phyloP scores from a whole-genome alignment of 257 asterid species.

The Rhazya stricta region DNA sequence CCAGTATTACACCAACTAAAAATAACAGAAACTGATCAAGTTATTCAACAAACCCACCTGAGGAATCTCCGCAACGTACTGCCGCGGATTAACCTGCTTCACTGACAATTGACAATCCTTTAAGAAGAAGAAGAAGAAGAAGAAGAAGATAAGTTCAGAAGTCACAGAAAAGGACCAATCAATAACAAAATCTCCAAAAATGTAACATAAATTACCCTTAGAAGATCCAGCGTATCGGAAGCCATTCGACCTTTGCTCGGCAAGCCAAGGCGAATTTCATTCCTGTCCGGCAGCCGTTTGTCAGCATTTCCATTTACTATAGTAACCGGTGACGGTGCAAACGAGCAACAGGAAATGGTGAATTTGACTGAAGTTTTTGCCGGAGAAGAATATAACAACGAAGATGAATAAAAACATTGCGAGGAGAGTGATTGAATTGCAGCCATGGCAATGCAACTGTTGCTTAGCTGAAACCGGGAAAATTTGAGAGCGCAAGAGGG shows the following conservation, averaged over 20 bases:
- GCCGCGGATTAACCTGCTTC: constrained; percentile 95
- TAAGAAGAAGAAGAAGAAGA: not conserved
- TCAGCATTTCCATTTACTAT: constrained; percentile 54
- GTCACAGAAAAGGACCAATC: not conserved
- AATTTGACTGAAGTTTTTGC: constrained; percentile 32
- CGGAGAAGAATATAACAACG: constrained; percentile 1
- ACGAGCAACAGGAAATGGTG: constrained; percentile 51
- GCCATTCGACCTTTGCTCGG: constrained; percentile 99
- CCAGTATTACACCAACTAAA: not conserved
- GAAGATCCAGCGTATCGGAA: constrained; percentile 78
- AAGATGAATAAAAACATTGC: constrained; percentile 9
- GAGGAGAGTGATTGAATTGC: constrained; percentile 11
- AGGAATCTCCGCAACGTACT: constrained; percentile 89
- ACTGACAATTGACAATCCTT: constrained; percentile 97
- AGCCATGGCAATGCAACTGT: constrained; percentile 2
- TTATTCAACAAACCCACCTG: constrained; percentile 46
- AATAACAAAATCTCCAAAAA: not conserved
- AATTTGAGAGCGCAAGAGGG: not conserved
- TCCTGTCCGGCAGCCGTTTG: constrained; percentile 33
- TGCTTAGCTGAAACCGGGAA: not conserved
- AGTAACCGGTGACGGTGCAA: constrained; percentile 44
- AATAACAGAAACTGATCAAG: not conserved
- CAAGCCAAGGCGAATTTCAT: constrained; percentile 85
- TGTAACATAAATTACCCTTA: constrained; percentile 44
- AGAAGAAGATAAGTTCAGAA: not conserved